Evolutionary conservation across 306 rosid genomes (phyloP), one percentile per base, ranked within the genome.

Genomic region (Fragaria ananassa): DNA sequence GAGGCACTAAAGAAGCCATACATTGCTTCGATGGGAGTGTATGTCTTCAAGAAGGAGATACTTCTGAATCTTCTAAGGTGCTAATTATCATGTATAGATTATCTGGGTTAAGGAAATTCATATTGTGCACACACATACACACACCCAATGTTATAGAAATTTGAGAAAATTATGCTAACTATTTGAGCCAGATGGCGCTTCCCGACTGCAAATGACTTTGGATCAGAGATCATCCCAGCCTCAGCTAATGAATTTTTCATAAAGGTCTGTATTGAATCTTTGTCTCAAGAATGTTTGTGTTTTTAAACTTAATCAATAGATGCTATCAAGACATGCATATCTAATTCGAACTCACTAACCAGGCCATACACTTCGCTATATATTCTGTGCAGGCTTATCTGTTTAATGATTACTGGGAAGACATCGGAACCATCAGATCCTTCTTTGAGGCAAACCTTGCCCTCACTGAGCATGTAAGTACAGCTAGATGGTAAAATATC

Each of bases 1-100:
- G 97, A 92, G 72, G 96, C 97, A 76, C 68, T 75, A 63, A 84
- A 89, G 89, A 92, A 95, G 72, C 97, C 97, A 49, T 95, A 92
- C 81, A 95, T 92, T 88, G 98, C 97, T 77, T 95, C 98, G 79
- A 95, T 95, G 98, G 97, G 98, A 83, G 97, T 95, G 77, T 92
- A 95, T 71, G 90, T 92, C 78, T 95, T 95, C 91, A 92, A 89
- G 93, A 95, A 95, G 88, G 97, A 95, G 84, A 95, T 89, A 77
- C 98, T 95, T 83, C 85, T 92, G 74, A 95, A 95, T 81, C 84
- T 95, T 76, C 84, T 92, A 72, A 92, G 98, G 97, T 95, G 87
- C 71, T 57, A 29, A 53, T 15, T 31, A 31, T 31, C 42, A 72
- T 51, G 10, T 70, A 13, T 19, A 66, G 53, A 31, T 9, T 56